phyloP scores from a whole-genome alignment of 768 basidiomycete species.

The Amanita polypyramis region DNA sequence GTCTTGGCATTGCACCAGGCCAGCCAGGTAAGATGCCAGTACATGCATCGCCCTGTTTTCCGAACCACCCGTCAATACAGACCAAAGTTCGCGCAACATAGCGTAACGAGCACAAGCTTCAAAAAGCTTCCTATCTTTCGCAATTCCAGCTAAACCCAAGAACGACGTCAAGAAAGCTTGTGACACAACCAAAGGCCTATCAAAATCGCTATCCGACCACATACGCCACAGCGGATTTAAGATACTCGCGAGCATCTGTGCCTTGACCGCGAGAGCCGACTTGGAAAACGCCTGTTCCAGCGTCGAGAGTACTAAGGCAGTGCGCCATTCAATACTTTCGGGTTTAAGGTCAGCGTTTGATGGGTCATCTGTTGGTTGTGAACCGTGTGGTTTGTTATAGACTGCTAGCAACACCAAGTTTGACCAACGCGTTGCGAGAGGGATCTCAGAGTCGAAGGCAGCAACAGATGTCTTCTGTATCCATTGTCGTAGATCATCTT shows the following conservation, averaged over 20 bases:
- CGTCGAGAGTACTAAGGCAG: conserved; percentile 28
- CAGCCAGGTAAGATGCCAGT: conserved; percentile 24
- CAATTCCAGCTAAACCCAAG: conserved; percentile 31
- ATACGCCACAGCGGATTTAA: conserved; percentile 27
- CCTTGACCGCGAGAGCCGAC: conserved; percentile 9
- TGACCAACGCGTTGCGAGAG: conserved; percentile 29
- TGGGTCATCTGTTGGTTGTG: not conserved
- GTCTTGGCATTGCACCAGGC: conserved; percentile 19
- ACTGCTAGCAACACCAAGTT: conserved; percentile 30
- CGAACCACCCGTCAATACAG: conserved; percentile 8
- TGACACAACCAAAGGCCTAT: conserved; percentile 17
- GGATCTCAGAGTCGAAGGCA: conserved; percentile 20
- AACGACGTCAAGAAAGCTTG: conserved; percentile 32
- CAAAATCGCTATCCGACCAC: conserved; percentile 22
- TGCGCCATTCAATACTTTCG: conserved; percentile 25
- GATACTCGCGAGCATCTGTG: conserved; percentile 18
- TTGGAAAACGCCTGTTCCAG: conserved; percentile 21
- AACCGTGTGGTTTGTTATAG: conserved; percentile 10
- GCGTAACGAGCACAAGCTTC: conserved; percentile 25
- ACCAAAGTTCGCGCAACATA: conserved; percentile 13
- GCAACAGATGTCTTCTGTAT: conserved; percentile 14
- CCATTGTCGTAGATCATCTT: conserved; percentile 16
- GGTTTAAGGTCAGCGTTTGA: not conserved
- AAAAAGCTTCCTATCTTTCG: conserved; percentile 26
- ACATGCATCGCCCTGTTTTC: conserved; percentile 21